These are phyloP conservation scores for Phytophthora europaea DNA, from an alignment of 352 stramenopile species.

Conservation along the genomic window DNA sequence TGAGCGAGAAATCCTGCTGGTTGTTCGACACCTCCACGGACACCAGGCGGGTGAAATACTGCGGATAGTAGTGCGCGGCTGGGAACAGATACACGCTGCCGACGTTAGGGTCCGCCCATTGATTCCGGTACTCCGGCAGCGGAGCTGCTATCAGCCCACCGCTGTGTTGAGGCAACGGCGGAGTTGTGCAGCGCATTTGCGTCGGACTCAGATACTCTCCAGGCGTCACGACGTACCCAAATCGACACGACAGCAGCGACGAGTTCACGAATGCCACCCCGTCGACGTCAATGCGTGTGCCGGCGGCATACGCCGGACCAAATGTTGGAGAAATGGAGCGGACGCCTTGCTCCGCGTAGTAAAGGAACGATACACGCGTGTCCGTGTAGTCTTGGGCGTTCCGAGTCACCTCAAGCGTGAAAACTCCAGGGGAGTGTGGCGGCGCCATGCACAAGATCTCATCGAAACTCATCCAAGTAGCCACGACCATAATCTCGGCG, in stretches of 20 bases:
- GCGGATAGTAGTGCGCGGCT: slow-evolving; percentile 86
- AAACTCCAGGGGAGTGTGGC: slow-evolving; percentile 67
- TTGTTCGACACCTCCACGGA: slow-evolving; percentile 97
- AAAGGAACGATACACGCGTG: slow-evolving; percentile 75
- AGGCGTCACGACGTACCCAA: slow-evolving; percentile 86
- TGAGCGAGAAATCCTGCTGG: slow-evolving; percentile 95
- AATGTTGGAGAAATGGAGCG: slow-evolving; percentile 86
- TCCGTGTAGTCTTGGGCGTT: slow-evolving; percentile 95
- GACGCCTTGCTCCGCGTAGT: slow-evolving; percentile 85
- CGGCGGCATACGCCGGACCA: slow-evolving; percentile 83
- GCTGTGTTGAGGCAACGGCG: slow-evolving; percentile 69
- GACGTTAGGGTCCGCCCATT: slow-evolving; percentile 63
- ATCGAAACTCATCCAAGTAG: slow-evolving; percentile 68
- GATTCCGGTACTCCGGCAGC: slow-evolving; percentile 81
- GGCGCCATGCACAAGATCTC: slow-evolving; percentile 85
- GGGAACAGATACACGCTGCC: slow-evolving; percentile 86
- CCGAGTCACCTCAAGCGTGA: slow-evolving; percentile 87
- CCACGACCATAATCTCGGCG: slow-evolving; percentile 72
- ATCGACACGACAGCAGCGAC: slow-evolving; percentile 87
- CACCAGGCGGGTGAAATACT: slow-evolving; percentile 90
- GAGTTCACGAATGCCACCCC: slow-evolving; percentile 92
- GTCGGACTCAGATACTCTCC: slow-evolving; percentile 84
- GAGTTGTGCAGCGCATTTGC: slow-evolving; percentile 86
- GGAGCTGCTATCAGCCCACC: slow-evolving; percentile 64
- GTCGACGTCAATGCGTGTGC: slow-evolving; percentile 88